phyloP scores from a whole-genome alignment of 805 yeast genomes.

The Ogataea nitratoaversa region DNA sequence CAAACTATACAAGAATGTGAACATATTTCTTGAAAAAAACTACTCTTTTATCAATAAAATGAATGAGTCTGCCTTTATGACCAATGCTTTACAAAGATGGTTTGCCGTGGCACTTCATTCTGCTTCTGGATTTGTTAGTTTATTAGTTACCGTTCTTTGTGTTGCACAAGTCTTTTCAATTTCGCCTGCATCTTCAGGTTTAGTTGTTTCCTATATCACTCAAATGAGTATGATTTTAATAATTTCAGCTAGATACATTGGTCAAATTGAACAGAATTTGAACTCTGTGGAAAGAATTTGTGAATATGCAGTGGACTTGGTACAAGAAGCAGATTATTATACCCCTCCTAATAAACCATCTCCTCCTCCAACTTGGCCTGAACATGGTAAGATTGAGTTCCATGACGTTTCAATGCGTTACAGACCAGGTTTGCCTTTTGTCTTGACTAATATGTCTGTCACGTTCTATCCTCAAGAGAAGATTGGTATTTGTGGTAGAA shows the following conservation, averaged over 20 bases:
- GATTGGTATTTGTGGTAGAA: too few species aligned
- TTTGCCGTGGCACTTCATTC: constrained; percentile 57
- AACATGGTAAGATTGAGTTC: constrained; percentile 52
- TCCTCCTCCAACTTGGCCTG: constrained; percentile 44
- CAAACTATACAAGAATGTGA: constrained; percentile 48
- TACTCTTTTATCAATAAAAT: constrained; percentile 46
- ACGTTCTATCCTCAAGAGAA: too few species aligned
- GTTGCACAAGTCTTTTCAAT: constrained; percentile 58
- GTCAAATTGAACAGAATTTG: constrained; percentile 73
- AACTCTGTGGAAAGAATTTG: constrained; percentile 70
- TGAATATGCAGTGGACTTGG: constrained; percentile 59
- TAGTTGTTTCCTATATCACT: constrained; percentile 60
- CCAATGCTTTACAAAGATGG: constrained; percentile 72
- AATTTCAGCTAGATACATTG: constrained; percentile 43
- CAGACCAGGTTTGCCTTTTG: constrained; percentile 58
- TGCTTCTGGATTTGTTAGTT: constrained; percentile 45
- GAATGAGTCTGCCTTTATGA: constrained; percentile 64
- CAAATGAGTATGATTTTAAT: constrained; percentile 53
- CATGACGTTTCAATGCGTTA: constrained; percentile 57
- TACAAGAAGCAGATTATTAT: constrained; percentile 61
- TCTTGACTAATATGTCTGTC: constrained; percentile 43
- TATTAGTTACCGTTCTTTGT: constrained; percentile 55
- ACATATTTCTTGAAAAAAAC: constrained; percentile 46
- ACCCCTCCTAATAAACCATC: constrained; percentile 30
- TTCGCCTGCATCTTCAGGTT: constrained; percentile 61